These are phyloP conservation scores for Solanum phureja DNA, from an alignment of 257 asterid species.

Conservation along the genomic window DNA sequence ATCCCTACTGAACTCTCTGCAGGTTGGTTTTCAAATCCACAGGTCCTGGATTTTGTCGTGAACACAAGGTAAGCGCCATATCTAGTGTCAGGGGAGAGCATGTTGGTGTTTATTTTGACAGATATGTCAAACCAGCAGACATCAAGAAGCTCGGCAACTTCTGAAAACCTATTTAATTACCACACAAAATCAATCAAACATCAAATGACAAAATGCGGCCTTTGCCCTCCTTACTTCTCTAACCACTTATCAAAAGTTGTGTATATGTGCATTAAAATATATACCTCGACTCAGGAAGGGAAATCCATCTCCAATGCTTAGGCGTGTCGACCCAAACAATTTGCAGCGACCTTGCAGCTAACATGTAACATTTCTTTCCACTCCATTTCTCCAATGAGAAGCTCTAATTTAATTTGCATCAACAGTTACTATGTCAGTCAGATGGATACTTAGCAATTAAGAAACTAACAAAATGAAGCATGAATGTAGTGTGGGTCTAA, in stretches of 20 bases:
- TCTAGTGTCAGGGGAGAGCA: slow-evolving; percentile 45
- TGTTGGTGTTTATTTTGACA: slow-evolving; percentile 27
- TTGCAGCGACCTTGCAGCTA: slow-evolving; percentile 52
- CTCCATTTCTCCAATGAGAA: slow-evolving; percentile 56
- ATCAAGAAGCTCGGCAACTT: slow-evolving; percentile 16
- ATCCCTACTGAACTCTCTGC: slow-evolving; percentile 30
- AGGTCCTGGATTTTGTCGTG: slow-evolving; percentile 6
- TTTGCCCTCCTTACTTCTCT: not conserved
- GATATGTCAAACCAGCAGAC: slow-evolving; percentile 71
- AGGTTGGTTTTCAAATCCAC: slow-evolving; percentile 33
- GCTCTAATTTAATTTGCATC: slow-evolving; percentile 32
- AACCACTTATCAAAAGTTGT: not conserved
- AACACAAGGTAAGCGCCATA: slow-evolving; percentile 72
- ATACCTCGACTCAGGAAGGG: slow-evolving; percentile 53
- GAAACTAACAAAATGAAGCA: not conserved
- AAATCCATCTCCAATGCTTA: slow-evolving; percentile 50
- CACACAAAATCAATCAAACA: not conserved
- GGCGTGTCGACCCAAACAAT: slow-evolving; percentile 62
- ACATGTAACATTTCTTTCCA: slow-evolving; percentile 68
- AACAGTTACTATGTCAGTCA: slow-evolving; percentile 11
- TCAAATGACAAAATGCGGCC: not conserved
- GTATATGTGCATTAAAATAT: not conserved
- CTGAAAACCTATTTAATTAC: not conserved
- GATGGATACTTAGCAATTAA: slow-evolving; percentile 3
- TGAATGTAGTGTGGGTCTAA: not conserved